Conservation (phyloP, 768 basidiomycete species). For the Mycena vulgaris region DNA sequence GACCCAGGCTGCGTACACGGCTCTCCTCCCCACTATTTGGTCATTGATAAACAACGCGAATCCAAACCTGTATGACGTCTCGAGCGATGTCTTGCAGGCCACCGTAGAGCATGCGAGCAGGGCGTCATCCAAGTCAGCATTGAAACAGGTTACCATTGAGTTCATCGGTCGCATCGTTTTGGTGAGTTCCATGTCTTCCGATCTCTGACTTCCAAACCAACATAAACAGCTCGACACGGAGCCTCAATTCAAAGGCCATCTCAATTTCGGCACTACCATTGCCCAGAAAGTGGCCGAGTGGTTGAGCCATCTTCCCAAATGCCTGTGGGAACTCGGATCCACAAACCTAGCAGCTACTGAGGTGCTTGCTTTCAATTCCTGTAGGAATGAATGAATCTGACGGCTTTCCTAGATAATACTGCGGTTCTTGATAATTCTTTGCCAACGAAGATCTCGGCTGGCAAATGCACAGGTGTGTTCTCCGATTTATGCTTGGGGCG, state of each 20-base stretch:
- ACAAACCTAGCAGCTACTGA: constrained; percentile 71
- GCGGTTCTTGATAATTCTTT: constrained; percentile 72
- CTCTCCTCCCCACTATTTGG: constrained; percentile 86
- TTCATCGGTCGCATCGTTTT: constrained; percentile 82
- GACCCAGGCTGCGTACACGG: constrained; percentile 69
- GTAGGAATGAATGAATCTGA: background rate
- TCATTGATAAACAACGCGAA: constrained; percentile 70
- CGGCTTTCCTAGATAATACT: constrained; percentile 61
- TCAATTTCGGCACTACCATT: constrained; percentile 53
- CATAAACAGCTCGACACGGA: constrained; percentile 73
- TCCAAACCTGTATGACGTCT: constrained; percentile 41
- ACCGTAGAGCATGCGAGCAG: constrained; percentile 77
- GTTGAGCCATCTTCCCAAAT: constrained; percentile 83
- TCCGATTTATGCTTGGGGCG: background rate
- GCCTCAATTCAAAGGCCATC: constrained; percentile 64
- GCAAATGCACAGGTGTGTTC: constrained; percentile 60
- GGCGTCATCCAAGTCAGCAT: constrained; percentile 70
- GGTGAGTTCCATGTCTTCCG: constrained; percentile 59
- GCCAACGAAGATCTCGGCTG: constrained; percentile 69
- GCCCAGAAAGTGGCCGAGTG: constrained; percentile 64
- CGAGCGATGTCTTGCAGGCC: constrained; percentile 63
- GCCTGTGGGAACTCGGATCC: constrained; percentile 87
- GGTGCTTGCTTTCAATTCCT: constrained; percentile 56
- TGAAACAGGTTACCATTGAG: constrained; percentile 79
- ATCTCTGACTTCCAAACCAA: constrained; percentile 1